phyloP scores from a whole-genome alignment of 73 alveolate species.

The Stentor coeruleus region DNA sequence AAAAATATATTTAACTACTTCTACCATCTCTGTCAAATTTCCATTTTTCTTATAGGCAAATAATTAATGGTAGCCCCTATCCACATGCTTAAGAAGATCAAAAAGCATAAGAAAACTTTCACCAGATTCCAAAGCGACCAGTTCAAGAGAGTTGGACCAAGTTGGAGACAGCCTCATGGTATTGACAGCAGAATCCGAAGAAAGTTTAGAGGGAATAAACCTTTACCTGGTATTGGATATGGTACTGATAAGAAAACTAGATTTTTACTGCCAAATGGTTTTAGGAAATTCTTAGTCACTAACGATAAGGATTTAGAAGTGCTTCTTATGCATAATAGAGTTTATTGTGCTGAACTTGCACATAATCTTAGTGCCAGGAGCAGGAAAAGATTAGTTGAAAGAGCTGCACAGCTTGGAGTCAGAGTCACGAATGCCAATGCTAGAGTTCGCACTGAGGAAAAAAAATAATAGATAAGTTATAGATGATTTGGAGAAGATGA shows the following conservation, averaged over 20 bases:
- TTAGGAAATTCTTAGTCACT: constrained; percentile 79
- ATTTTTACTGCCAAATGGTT: constrained; percentile 74
- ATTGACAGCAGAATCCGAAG: constrained; percentile 94
- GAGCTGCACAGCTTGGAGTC: constrained; percentile 92
- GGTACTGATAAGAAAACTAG: constrained; percentile 77
- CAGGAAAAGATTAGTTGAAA: constrained; percentile 70
- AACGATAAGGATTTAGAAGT: constrained; percentile 80
- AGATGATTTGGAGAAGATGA: too few species aligned
- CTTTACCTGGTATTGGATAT: constrained; percentile 85
- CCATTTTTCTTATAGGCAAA: too few species aligned
- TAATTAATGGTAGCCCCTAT: too few species aligned
- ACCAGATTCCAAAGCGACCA: neutral
- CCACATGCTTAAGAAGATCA: neutral
- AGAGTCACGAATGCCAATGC: constrained; percentile 86
- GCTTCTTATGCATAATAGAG: constrained; percentile 91
- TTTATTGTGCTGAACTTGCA: constrained; percentile 91
- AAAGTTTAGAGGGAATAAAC: constrained; percentile 88
- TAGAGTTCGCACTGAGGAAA: constrained; percentile 62
- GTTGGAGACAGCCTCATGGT: constrained; percentile 98
- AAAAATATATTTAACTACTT: too few species aligned
- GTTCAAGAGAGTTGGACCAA: constrained; percentile 33
- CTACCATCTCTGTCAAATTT: too few species aligned
- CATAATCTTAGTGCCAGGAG: constrained; percentile 72
- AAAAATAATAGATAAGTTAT: too few species aligned
- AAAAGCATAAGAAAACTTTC: constrained; percentile 1